Base-by-base conservation (phyloP, 2,329 filamentous ascomycete species). In the Nannizzia gypsea region DNA sequence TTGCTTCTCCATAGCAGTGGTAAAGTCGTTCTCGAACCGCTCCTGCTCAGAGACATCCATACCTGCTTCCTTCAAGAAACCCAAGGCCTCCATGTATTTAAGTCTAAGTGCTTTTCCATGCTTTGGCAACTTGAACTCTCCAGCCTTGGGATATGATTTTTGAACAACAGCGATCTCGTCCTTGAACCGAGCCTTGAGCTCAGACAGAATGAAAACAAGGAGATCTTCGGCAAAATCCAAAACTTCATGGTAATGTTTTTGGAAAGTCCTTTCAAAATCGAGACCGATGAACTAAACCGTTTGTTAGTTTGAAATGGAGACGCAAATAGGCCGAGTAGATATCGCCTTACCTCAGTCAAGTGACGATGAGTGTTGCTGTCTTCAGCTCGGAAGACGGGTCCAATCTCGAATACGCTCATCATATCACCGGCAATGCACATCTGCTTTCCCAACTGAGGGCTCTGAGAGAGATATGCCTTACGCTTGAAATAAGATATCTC, bases 401-500 rank as follows among this genome's bases (percentile, higher is more conserved):
- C 83, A 64, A 85, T 80, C 66, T 85, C 83, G 71, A 84, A 84
- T 62, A 86, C 83, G 56, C 75, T 79, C 68, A 82, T 78, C 75
- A 83, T 83, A 62, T 83, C 80, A 63, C 81, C 80, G 2, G 83
- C 81, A 66, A 86, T 84, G 66, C 83, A 78, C 82, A 86, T 85
- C 68, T 86, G 83, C 76, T 86, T 86, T 75, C 84, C 82, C 63
- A 86, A 75, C 67, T 86, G 83, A 6, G 83, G 83, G 42, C 80
- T 83, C 67, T 86, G 83, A 1, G 83, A 83, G 44, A 86, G 76
- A 69, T 80, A 86, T 26, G 90, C 92, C 65, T 87, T 83, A 69
- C 87, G 83, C 66, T 87, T 89, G 73, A 97, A 97, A 76, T 97
- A 97, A 48, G 86, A 85, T 66, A 97, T 79, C 67, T 86, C 81